Evolutionary conservation across 371 early-diverging fungal species (phyloP).

Genomic region (Lichtheimia ornata): DNA sequence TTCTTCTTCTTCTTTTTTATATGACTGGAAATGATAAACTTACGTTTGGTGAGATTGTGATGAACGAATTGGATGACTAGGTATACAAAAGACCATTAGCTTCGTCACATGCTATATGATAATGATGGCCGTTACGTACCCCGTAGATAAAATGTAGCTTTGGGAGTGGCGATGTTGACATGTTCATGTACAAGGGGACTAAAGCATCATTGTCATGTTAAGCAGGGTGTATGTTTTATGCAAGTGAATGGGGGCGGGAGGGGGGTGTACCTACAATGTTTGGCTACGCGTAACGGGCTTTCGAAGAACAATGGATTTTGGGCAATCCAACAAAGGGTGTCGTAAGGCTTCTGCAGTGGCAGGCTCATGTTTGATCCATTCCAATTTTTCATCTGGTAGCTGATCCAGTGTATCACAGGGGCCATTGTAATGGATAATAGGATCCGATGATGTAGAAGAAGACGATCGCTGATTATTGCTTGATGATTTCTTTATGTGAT

Average conservation of each 20-base stretch:
- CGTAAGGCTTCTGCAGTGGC: conserved; percentile 17
- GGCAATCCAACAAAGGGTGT: conserved; percentile 25
- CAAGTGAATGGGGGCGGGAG: not conserved
- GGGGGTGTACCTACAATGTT: conserved; percentile 17
- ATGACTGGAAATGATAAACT: not conserved
- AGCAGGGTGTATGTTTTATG: too few relatives aligned
- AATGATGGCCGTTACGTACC: conserved; percentile 22
- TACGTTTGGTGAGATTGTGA: conserved; percentile 41
- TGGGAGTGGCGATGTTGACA: conserved; percentile 17
- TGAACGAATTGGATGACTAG: conserved; percentile 43
- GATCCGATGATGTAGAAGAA: conserved; percentile 18
- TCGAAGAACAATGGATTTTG: conserved; percentile 35
- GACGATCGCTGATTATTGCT: not conserved
- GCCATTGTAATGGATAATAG: conserved; percentile 46
- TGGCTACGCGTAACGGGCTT: conserved; percentile 31
- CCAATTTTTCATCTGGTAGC: conserved; percentile 35
- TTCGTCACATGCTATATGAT: not conserved
- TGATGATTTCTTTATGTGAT: too few relatives aligned
- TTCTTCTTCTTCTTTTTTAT: not conserved
- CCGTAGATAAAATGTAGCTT: conserved; percentile 42
- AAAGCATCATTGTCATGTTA: not conserved
- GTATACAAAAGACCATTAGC: too few relatives aligned
- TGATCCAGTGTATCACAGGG: conserved; percentile 42
- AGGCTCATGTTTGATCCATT: conserved; percentile 36
- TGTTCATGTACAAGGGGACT: conserved; percentile 15